These are phyloP conservation scores for Globisporangium okanoganense DNA, from an alignment of 352 stramenopile species.

Conservation along the genomic window DNA sequence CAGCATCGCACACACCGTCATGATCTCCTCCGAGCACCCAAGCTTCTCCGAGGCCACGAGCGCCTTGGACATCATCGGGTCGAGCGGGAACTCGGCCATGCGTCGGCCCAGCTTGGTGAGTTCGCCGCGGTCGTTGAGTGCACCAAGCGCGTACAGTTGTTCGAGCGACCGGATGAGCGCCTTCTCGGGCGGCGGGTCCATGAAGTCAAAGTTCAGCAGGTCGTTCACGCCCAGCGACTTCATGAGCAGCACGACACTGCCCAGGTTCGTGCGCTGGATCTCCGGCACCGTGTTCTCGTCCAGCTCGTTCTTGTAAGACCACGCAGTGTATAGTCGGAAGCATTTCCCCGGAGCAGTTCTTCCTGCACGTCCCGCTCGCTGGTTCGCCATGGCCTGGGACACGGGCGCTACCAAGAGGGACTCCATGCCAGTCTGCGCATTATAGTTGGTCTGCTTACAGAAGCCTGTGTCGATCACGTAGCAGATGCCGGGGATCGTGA, in stretches of 20 bases:
- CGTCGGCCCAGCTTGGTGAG: conserved; percentile 95
- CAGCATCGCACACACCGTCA: conserved; percentile 98
- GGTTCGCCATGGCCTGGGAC: conserved; percentile 96
- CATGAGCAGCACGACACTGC: conserved; percentile 97
- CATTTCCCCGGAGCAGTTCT: conserved; percentile 97
- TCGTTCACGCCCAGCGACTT: conserved; percentile 99
- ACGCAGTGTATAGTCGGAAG: conserved; percentile 99
- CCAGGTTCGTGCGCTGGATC: conserved; percentile 97
- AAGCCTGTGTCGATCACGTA: conserved; percentile 99
- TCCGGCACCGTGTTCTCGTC: conserved; percentile 98
- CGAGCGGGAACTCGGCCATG: conserved; percentile 96
- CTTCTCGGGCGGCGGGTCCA: conserved; percentile 98
- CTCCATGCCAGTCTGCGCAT: conserved; percentile 98
- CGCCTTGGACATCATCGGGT: conserved; percentile 95
- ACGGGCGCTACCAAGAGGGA: conserved; percentile 98
- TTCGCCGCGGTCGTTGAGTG: conserved; percentile 97
- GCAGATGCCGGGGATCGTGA: conserved; percentile 99
- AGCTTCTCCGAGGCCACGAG: conserved; percentile 92
- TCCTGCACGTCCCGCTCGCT: conserved; percentile 94
- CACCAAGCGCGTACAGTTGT: conserved; percentile 98
- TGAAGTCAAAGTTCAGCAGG: conserved; percentile 99
- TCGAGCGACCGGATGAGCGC: conserved; percentile 97
- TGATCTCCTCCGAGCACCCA: conserved; percentile 91
- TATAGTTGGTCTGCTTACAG: conserved; percentile 99
- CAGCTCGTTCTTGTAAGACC: conserved; percentile 98